Percentiles rank a stretch among this genome's conserved stretches.
phyloP scores from a whole-genome alignment of 805 yeast genomes.

The Cyberlindnera amylophila region DNA sequence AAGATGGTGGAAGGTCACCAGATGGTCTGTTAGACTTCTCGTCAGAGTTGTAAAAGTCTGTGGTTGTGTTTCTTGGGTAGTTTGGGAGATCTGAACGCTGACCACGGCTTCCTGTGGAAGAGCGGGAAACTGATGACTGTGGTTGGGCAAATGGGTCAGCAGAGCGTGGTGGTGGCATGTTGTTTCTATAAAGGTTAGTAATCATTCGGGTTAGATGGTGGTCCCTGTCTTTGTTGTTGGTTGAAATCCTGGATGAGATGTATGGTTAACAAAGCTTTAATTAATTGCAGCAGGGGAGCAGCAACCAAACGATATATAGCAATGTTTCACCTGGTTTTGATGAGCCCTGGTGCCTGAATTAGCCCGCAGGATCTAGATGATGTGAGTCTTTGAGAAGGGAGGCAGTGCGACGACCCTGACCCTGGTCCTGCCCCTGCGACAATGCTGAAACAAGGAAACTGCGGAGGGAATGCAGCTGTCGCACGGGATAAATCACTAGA shows the following conservation, averaged over 20 bases:
- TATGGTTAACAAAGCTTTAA: no score
- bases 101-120: slow-evolving; percentile 33
- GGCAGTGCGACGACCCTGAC: background rate
- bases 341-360: no score
- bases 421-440: slow-evolving; percentile 3
- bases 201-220: no score
- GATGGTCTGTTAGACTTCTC: slow-evolving; percentile 20
- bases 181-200: slow-evolving; percentile 13
- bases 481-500: no score
- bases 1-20: slow-evolving; percentile 54
- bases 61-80: slow-evolving; percentile 35
- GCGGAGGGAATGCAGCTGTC: background rate
- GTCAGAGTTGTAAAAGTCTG: slow-evolving; percentile 28
- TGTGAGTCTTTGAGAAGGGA: no score
- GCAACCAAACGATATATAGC: no score
- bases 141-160: slow-evolving; percentile 53
- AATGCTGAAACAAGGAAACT: background rate
- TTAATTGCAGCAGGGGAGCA: no score
- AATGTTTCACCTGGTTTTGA: no score
- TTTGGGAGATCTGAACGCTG: slow-evolving; percentile 18
- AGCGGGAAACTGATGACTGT: slow-evolving; percentile 29
- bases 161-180: slow-evolving; percentile 24
- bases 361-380: no score
- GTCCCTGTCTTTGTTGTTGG: no score
- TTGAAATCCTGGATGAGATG: no score